phyloP scores from a whole-genome alignment of 78 protist genomes.

The Capsaspora owczarzaki region DNA sequence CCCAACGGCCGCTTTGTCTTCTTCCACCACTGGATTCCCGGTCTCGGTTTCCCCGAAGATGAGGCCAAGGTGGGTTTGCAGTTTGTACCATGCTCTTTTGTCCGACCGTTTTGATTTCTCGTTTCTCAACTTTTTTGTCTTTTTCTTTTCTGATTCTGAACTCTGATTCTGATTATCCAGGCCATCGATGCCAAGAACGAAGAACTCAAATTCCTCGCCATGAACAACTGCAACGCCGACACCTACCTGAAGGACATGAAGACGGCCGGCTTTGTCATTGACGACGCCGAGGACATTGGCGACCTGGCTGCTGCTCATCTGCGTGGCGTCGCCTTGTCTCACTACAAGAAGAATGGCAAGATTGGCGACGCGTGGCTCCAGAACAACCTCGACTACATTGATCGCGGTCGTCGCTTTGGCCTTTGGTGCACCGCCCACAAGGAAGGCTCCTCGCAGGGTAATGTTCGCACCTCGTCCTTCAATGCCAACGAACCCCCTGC shows the following conservation, averaged over 20 bases:
- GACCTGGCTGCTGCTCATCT: background rate
- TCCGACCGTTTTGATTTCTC: background rate
- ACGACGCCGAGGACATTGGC: background rate
- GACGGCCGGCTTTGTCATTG: background rate
- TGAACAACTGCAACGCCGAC: background rate
- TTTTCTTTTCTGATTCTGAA: background rate
- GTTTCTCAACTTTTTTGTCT: background rate
- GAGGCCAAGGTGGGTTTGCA: background rate
- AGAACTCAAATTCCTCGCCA: background rate
- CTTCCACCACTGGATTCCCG: slow-evolving; percentile 1
- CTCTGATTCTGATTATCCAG: background rate
- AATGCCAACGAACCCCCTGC: no score
- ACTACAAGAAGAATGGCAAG: background rate
- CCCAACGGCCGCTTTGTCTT: background rate
- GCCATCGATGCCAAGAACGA: background rate
- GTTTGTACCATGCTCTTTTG: background rate
- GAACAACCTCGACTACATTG: background rate
- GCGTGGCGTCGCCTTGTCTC: background rate
- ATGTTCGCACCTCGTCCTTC: no score
- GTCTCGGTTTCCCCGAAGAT: background rate
- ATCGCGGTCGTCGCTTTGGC: background rate
- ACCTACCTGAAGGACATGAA: background rate
- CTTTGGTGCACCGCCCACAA: background rate
- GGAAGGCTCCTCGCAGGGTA: no score
- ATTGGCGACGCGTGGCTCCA: background rate